Evolutionary conservation across 2,329 filamentous ascomycete species (phyloP).

Genomic region (Sclerotinia spermophila): DNA sequence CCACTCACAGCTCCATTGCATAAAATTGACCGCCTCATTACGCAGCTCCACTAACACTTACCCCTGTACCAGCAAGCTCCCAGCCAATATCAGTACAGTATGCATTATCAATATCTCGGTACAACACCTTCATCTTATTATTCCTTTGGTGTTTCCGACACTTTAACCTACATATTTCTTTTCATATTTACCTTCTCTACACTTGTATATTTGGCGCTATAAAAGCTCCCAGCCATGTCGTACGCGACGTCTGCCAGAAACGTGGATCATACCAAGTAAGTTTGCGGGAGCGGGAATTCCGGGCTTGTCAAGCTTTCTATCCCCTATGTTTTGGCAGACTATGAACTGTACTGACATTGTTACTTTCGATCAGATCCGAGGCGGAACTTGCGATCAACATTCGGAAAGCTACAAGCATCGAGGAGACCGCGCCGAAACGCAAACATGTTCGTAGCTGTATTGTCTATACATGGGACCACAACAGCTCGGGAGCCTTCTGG

Average conservation of each 20-base stretch:
- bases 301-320: constrained; percentile 4
- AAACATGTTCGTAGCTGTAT: constrained; percentile 99
- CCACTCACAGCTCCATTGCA: not conserved
- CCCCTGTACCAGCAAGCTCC: constrained; percentile 5
- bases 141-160: not conserved
- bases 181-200: not conserved
- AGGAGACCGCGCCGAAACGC: constrained; percentile 65
- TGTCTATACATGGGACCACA: constrained; percentile 99
- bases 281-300: constrained; percentile 22
- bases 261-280: constrained; percentile 37
- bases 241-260: constrained; percentile 36
- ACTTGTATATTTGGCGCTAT: constrained; percentile 23
- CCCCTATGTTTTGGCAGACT: not conserved
- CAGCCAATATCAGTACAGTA: not conserved
- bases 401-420: constrained; percentile 64
- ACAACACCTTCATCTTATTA: constrained; percentile 5
- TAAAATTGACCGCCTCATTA: constrained; percentile 25
- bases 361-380: constrained; percentile 51
- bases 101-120: not conserved
- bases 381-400: constrained; percentile 68
- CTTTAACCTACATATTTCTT: not conserved
- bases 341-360: constrained; percentile 20
- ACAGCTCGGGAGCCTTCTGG: constrained; percentile 94
- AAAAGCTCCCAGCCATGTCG: constrained; percentile 25
- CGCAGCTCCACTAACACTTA: constrained; percentile 24